Base-by-base conservation (phyloP, 129 eudicot genomes). In the Deinandra increscens region DNA sequence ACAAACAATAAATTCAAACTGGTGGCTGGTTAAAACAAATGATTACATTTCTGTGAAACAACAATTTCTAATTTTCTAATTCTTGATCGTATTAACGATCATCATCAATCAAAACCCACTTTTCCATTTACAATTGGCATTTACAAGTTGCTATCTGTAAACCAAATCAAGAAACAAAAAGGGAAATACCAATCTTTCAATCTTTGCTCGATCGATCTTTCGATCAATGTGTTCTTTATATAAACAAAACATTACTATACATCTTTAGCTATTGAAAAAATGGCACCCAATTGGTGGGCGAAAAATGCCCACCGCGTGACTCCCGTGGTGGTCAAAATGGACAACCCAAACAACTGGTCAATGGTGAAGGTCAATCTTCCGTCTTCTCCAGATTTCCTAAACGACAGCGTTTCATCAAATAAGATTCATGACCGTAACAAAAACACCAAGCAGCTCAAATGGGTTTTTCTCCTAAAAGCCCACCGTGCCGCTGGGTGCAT, bases 281-380 rank as follows among this genome's bases (percentile, higher is more conserved):
- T 85, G 95, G 81, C 83, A 11, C 80, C 86, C 19, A 17, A 69
- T 69, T 90, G 91, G 91, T 81, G 86, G 88, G 86, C 63, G 5
- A 87, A 79, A 59, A 80, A 84, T 37, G 60, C 78, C 73, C 96
- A 81, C 56, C 80, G 75, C n/a, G 90, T 88, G 3, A 84, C 94
- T 9, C 94, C 91, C 11, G 91, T 84, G 66, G 86, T 90, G 34
- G 86, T 90, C n/a, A 86, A 90, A 18, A 86, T 89, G 93, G 90
- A 89, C 68, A 75, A 86, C 76, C 88, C 86, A 4, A 82, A 86
- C 66, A 84, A 80, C 36, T 90, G 97, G 97, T 84, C 91, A 12
- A 86, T 90, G 83, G 83, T 80, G 37, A 90, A 90, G 59, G 73
- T 90, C 0, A 79, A 82, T 36, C 78, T 79, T n/a, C 83, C 88